Percentiles rank a stretch among this genome's conserved stretches.
phyloP scores from a whole-genome alignment of 306 rosid genomes.

The Malus orientalis region DNA sequence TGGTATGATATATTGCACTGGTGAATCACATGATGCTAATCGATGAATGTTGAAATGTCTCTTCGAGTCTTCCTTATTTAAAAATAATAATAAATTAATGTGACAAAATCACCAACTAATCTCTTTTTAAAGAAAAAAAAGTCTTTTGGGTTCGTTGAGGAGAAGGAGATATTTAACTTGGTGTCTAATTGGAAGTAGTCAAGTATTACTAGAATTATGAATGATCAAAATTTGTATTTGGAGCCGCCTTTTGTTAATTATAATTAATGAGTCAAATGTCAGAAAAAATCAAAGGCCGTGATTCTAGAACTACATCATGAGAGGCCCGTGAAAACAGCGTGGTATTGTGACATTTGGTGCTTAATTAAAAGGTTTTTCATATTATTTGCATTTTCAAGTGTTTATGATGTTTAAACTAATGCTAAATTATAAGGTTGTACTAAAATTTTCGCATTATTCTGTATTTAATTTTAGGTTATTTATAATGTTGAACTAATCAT shows the following conservation, averaged over 20 bases:
- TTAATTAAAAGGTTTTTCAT: too few species aligned
- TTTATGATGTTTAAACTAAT: too few species aligned
- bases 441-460: not conserved
- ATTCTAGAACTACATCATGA: not conserved
- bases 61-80: too few species aligned
- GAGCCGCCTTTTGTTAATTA: constrained; percentile 17
- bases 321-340: not conserved
- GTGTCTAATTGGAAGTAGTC: not conserved
- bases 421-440: not conserved
- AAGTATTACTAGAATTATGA: not conserved
- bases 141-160: not conserved
- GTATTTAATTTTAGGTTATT: not conserved
- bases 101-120: fast-evolving
- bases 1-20: fast-evolving
- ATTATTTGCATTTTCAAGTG: too few species aligned
- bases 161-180: not conserved
- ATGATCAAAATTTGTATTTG: not conserved
- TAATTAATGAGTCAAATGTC: constrained; percentile 6
- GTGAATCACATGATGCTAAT: fast-evolving
- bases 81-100: too few species aligned
- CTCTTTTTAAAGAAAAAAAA: too few species aligned
- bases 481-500: not conserved
- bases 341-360: constrained; percentile 5
- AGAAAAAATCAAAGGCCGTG: not conserved
- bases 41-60: too few species aligned